Evolutionary conservation across 2,329 filamentous ascomycete species (phyloP).

Genomic region (Trichoderma afroharzianum): DNA sequence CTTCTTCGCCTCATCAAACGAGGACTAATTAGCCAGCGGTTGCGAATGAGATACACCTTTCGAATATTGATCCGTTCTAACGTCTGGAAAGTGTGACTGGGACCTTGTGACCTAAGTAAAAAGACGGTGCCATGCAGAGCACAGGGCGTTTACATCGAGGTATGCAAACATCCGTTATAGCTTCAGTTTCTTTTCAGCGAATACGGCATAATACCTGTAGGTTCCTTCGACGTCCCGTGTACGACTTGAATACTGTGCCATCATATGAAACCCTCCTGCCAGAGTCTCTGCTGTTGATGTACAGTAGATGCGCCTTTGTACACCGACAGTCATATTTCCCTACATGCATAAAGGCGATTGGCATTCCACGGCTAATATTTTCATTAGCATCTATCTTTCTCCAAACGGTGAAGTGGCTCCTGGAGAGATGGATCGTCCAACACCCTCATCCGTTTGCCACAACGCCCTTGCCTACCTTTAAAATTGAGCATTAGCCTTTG

Average conservation of each 20-base stretch:
- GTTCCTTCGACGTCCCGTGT: constrained; percentile 28
- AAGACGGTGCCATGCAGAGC: neutral
- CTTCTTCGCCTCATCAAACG: neutral
- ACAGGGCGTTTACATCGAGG: constrained; percentile 18
- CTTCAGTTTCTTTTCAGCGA: constrained; percentile 19
- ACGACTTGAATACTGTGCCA: constrained; percentile 28
- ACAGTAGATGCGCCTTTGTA: neutral
- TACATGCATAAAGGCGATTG: neutral
- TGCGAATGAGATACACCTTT: neutral
- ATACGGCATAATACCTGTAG: constrained; percentile 23
- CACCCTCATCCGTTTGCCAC: neutral
- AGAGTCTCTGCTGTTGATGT: neutral
- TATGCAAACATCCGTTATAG: constrained; percentile 28
- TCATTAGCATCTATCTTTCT: neutral
- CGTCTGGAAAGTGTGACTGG: neutral
- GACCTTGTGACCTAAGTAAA: neutral
- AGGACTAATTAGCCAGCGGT: neutral
- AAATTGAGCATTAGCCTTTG: neutral
- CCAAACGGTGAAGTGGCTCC: neutral
- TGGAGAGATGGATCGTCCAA: neutral
- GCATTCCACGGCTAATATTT: neutral
- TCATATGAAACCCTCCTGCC: constrained; percentile 28
- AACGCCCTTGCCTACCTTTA: neutral
- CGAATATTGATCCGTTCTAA: neutral
- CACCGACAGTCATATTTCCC: neutral